phyloP scores from a whole-genome alignment of 2,329 filamentous ascomycete genomes.

The Phyllosticta citribraziliensis region DNA sequence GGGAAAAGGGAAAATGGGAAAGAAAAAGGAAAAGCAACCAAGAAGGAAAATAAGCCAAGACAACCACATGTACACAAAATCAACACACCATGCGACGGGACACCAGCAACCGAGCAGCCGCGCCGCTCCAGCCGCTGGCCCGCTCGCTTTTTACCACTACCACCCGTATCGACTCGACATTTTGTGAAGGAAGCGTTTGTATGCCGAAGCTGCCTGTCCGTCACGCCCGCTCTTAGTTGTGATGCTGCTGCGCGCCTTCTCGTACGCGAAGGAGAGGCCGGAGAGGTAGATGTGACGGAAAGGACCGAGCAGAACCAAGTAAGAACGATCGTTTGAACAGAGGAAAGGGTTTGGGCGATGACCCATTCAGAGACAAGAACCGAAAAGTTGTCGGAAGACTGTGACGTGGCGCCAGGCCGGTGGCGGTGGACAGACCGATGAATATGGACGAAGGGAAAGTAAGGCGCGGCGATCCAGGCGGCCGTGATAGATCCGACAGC shows the following conservation, averaged over 20 bases:
- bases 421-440: not conserved
- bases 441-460: not conserved
- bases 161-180: not conserved
- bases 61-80: not conserved
- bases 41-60: not conserved
- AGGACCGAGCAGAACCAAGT: not conserved
- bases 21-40: not conserved
- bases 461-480: not conserved
- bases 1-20: not conserved
- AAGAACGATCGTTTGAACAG: not conserved
- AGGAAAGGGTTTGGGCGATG: not conserved
- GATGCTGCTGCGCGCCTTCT: not conserved
- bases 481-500: not conserved
- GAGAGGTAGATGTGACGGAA: not conserved
- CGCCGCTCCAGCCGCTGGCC: not conserved
- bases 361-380: not conserved
- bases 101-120: not conserved
- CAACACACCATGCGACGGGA: not conserved
- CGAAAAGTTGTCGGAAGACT: not conserved
- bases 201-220: not conserved
- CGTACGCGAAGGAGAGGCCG: not conserved
- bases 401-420: not conserved
- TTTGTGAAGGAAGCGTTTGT: not conserved
- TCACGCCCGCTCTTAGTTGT: not conserved
- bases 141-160: not conserved